These are phyloP conservation scores for Tuber borchii DNA, from an alignment of 495 filamentous ascomycete species.

Conservation along the genomic window DNA sequence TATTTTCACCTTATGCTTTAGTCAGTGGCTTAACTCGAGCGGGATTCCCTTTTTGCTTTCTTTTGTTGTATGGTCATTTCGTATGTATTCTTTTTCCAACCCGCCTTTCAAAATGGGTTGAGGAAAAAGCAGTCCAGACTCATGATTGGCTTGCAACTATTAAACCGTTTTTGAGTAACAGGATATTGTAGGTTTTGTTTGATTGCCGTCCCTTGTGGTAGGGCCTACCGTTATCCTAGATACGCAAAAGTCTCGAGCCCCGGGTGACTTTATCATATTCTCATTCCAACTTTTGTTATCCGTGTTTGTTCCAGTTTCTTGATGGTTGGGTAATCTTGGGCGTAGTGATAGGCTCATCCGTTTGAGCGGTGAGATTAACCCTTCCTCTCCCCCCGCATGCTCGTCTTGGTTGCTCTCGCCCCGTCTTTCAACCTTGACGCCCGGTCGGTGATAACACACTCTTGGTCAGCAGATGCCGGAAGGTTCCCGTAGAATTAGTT, in stretches of 20 bases:
- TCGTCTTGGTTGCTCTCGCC: background rate
- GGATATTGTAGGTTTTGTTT: background rate
- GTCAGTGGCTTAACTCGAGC: background rate
- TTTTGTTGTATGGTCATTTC: background rate
- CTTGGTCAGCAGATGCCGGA: background rate
- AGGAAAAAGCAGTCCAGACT: background rate
- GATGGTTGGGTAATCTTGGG: background rate
- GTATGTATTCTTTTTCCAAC: background rate
- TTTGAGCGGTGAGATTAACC: background rate
- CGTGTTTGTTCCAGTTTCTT: background rate
- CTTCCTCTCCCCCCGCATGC: background rate
- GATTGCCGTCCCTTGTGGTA: background rate
- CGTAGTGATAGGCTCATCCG: background rate
- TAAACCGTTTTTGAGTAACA: background rate
- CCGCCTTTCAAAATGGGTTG: background rate
- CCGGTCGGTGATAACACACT: background rate
- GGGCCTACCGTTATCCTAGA: background rate
- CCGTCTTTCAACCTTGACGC: background rate
- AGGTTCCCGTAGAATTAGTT: background rate
- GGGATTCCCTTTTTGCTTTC: background rate
- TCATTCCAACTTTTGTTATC: background rate
- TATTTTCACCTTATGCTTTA: background rate
- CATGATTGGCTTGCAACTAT: background rate
- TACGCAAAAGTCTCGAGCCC: background rate
- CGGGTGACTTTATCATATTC: background rate